Base-by-base conservation (phyloP, 2,329 filamentous ascomycete species). In the Aureobasidium lini region DNA sequence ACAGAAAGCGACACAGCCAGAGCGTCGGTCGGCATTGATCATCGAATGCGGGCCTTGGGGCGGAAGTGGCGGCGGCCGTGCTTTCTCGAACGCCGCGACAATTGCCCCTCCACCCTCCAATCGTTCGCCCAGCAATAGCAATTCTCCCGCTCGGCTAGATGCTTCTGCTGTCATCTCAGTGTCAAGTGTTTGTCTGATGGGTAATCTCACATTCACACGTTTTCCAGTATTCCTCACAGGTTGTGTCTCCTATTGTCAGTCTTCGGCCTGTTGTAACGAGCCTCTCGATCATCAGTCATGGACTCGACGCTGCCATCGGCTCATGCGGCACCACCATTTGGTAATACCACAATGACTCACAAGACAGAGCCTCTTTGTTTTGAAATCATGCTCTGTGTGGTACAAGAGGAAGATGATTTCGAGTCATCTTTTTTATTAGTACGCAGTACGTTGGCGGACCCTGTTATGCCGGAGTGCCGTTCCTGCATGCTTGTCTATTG, bases 1-100 rank as follows among this genome's bases (percentile, higher is more conserved):
- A 44, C 37, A 54, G 39, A 54, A 43, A 54, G 39, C 32, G 34
- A 56, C 44, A 44, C 37, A 54, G 39, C 42, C 32, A 54, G 39
- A 16, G 34, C 34, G 47, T 29, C 18, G 18, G 18, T 29, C 48
- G 48, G 49, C 52, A 56, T 56, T 56, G 40, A 44, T 6, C 28
- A 31, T 40, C 52, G 28, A 31, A n/a, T 56, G 42, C 52, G 52
- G 52, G n/a, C n/a, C n/a, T n/a, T n/a, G n/a, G n/a, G n/a, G 29
- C 23, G 4, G 23, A 23, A 31, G 39, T 46, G 39, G 31, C 39
- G 37, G 40, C 9, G 36, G 39, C 52, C 40, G 31, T 40, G 39
- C 34, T 9, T 23, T 23, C 52, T 6, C 23, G 23, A 31, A n/a
- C 49, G 49, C 48, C 36, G 34, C 23, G 29, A 10, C 9, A 10